Base-by-base conservation (phyloP, 2,329 filamentous ascomycete genomes). In the Fusarium hostae region DNA sequence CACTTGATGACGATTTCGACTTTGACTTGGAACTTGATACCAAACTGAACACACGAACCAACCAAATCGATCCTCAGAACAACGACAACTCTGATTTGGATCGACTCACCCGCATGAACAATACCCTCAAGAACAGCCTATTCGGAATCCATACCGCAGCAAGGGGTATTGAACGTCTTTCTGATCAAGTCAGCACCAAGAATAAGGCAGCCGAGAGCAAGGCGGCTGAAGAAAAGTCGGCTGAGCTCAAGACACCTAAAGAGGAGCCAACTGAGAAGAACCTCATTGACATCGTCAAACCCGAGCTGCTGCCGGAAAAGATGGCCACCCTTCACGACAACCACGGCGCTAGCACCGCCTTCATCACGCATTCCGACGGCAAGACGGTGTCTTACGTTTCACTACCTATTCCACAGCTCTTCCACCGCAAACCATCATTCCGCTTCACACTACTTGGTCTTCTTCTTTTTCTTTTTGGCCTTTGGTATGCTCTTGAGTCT, bases 401-500 rank as follows among this genome's bases (percentile, higher is more conserved):
- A 32, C 50, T 89, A 5, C 79, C 84, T 1, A 50, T 88, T 18
- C 87, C 87, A 10, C 80, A 78, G 13, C 80, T 89, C 7, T 89
- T 85, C 75, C 77, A 76, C 51, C 81, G 78, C 40, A 77, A 79
- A 13, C 85, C 85, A 1, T 79, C 72, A 8, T 85, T 87, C 70
- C 83, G 80, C 52, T 79, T 87, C 28, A 89, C 87, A 3, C 72
- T 82, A 6, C 75, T 89, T 16, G 87, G 87, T 4, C 62, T 86
- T 24, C 9, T 86, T 6, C 57, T 84, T n/a, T 72, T 86, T 18
- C 37, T 86, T 5, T 43, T 86, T 12, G 77, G 81, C 1, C 54
- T 85, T n/a, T 91, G 89, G 89, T 87, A 86, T 61, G 75, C 82
- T 8, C 77, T 84, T n/a, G 89, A 91, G 76, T 82, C 82, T 1